Conservation (phyloP, 495 filamentous ascomycete genomes). For the Aspergillus conjunctus region DNA sequence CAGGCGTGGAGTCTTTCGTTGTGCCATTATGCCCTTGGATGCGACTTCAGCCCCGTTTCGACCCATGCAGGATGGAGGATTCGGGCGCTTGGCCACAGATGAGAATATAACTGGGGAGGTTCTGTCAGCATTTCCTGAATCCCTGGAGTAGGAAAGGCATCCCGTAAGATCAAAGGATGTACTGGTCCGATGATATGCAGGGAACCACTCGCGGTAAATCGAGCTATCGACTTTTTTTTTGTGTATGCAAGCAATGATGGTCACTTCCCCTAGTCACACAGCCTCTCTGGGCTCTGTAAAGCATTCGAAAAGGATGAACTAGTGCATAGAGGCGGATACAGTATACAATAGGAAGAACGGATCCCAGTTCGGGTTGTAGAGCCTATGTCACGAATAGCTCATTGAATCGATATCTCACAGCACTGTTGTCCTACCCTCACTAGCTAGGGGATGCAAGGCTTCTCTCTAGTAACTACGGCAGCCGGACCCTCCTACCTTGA, state of each 20-base stretch:
- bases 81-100: neutral
- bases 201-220: neutral
- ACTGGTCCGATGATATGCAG: neutral
- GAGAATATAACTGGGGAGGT: neutral
- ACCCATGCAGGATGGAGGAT: neutral
- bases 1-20: neutral
- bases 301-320: neutral
- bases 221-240: neutral
- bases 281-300: neutral
- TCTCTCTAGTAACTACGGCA: no score
- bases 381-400: neutral
- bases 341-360: neutral
- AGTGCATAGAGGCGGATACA: neutral
- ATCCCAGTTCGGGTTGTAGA: neutral
- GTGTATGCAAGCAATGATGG: neutral
- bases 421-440: no score
- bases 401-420: neutral
- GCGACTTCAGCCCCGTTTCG: neutral
- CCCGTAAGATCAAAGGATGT: neutral
- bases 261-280: neutral
- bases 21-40: neutral
- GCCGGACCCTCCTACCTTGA: no score
- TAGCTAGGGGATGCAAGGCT: no score
- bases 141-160: neutral
- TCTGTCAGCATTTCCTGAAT: neutral